Evolutionary conservation across 192 early-diverging fungal species (phyloP).

Genomic region (Coemansia sp.): DNA sequence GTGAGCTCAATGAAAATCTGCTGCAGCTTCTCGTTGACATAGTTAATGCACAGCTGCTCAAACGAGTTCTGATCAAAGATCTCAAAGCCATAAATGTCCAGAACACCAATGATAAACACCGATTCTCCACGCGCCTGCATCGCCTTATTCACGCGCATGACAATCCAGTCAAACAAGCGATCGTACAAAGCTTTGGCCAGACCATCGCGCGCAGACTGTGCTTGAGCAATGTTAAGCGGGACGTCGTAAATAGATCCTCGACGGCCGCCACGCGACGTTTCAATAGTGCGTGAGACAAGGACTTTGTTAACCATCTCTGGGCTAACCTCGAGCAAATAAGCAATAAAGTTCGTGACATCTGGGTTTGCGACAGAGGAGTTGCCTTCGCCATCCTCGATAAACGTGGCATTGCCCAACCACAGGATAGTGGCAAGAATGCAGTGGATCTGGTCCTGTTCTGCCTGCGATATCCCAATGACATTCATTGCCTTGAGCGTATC

Average conservation of each 20-base stretch:
- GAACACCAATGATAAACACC: slow-evolving; percentile 82
- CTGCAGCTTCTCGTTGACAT: slow-evolving; percentile 96
- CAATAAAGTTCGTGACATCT: slow-evolving; percentile 70
- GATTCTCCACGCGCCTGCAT: slow-evolving; percentile 65
- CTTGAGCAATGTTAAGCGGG: slow-evolving; percentile 89
- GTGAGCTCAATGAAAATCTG: slow-evolving; percentile 99
- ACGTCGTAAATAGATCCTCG: slow-evolving; percentile 81
- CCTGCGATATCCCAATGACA: slow-evolving; percentile 80
- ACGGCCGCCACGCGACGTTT: slow-evolving; percentile 74
- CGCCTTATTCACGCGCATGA: slow-evolving; percentile 87
- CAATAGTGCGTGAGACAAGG: slow-evolving; percentile 69
- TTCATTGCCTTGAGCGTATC: slow-evolving; percentile 93
- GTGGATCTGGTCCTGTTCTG: slow-evolving; percentile 86
- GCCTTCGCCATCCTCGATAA: slow-evolving; percentile 80
- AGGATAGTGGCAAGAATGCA: slow-evolving; percentile 91
- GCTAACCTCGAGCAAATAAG: slow-evolving; percentile 70
- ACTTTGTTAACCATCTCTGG: slow-evolving; percentile 63
- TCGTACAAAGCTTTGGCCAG: slow-evolving; percentile 93
- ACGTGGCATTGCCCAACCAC: slow-evolving; percentile 95
- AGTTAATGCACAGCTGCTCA: slow-evolving; percentile 99
- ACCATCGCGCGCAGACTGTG: slow-evolving; percentile 86
- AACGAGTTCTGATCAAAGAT: slow-evolving; percentile 95
- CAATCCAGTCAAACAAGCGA: slow-evolving; percentile 98
- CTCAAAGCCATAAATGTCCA: slow-evolving; percentile 99
- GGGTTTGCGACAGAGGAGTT: slow-evolving; percentile 62